phyloP scores from a whole-genome alignment of 306 rosid species.

The Sesbania bispinosa region DNA sequence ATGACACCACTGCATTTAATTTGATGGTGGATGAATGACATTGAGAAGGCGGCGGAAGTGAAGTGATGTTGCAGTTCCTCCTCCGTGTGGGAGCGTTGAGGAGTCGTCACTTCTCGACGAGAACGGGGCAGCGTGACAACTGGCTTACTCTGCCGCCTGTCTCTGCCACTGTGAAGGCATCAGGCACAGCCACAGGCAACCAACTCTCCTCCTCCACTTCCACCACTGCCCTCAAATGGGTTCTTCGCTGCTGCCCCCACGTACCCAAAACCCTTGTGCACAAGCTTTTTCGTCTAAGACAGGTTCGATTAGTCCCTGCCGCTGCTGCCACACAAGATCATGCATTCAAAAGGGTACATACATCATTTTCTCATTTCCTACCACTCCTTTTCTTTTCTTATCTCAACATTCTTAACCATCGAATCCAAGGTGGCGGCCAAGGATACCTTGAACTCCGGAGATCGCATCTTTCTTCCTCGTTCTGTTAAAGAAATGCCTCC shows the following conservation, averaged over 20 bases:
- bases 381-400: no score
- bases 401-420: not conserved
- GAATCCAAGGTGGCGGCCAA: constrained; percentile 57
- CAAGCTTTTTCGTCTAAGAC: constrained; percentile 88
- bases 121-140: no score
- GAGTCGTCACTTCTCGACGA: not conserved
- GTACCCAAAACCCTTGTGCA: constrained; percentile 75
- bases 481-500: constrained; percentile 43
- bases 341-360: constrained; percentile 53
- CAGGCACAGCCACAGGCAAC: constrained; percentile 27
- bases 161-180: constrained; percentile 22
- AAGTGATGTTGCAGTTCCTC: no score
- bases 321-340: constrained; percentile 10
- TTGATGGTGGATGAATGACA: no score
- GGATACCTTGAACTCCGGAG: constrained; percentile 65
- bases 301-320: constrained; percentile 83
- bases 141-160: constrained; percentile 74
- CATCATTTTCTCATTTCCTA: no score
- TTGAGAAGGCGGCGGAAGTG: no score
- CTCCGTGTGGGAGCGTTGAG: not conserved
- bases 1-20: not conserved
- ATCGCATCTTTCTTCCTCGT: constrained; percentile 63
- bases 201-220: constrained; percentile 21
- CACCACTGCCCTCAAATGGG: constrained; percentile 75
- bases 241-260: constrained; percentile 74